A percentile compares a stretch with the other conserved stretches of the same genome.
Conservation (phyloP, 192 early-diverging fungal genomes). For the Fimicolochytrium jonesii region DNA sequence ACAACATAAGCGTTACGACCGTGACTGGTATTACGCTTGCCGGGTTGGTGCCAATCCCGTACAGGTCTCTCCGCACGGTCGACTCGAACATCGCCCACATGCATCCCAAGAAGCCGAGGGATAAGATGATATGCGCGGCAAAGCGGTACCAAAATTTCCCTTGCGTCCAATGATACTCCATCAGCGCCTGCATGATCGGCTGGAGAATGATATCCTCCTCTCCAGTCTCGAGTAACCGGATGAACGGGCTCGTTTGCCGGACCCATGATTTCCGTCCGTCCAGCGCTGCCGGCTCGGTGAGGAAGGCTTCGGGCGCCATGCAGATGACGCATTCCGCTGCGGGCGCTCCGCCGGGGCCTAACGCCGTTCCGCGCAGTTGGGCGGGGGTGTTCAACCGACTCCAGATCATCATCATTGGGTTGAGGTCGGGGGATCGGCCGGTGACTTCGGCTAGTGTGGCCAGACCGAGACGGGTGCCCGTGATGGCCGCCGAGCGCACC, state of each 20-base stretch:
- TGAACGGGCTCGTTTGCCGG: slow-evolving; percentile 33
- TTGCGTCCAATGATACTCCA: slow-evolving; percentile 42
- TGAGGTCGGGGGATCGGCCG: slow-evolving; percentile 1
- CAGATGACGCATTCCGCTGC: slow-evolving; percentile 41
- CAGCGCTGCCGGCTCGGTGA: slow-evolving; percentile 26
- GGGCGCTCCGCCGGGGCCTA: slow-evolving; percentile 17
- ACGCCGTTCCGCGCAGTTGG: slow-evolving; percentile 27
- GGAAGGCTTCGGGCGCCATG: slow-evolving; percentile 33
- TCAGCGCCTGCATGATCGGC: slow-evolving; percentile 37
- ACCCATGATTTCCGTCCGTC: slow-evolving; percentile 12
- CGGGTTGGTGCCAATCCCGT: slow-evolving; percentile 5
- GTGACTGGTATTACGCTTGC: slow-evolving; percentile 9
- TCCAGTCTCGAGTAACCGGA: slow-evolving; percentile 35
- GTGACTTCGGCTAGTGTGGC: slow-evolving; percentile 26
- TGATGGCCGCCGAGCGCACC: slow-evolving; percentile 30
- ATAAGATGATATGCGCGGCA: slow-evolving; percentile 27
- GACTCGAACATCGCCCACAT: slow-evolving; percentile 16
- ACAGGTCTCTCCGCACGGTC: background rate
- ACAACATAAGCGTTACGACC: slow-evolving; percentile 19
- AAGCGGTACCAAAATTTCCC: slow-evolving; percentile 40
- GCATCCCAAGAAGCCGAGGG: slow-evolving; percentile 15
- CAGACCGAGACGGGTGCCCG: slow-evolving; percentile 31
- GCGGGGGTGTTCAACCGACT: slow-evolving; percentile 24
- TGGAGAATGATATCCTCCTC: slow-evolving; percentile 38
- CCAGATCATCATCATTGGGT: slow-evolving; percentile 29